Evolutionary conservation across 2,329 filamentous ascomycete genomes (phyloP).

Genomic region (Epichloe gansuensis): DNA sequence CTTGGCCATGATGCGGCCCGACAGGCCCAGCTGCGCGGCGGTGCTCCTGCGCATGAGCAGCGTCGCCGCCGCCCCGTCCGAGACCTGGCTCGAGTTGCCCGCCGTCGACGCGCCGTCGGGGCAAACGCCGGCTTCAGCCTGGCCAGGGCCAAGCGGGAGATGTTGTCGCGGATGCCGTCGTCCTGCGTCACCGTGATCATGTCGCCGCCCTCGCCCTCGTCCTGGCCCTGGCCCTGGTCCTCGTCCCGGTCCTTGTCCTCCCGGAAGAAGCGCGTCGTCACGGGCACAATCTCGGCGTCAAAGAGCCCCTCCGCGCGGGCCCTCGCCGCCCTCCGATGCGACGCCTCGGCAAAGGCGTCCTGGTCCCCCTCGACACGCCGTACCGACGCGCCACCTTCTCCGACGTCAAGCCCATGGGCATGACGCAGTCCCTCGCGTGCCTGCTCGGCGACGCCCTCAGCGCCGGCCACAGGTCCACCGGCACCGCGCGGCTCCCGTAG

Average conservation of each 20-base stretch:
- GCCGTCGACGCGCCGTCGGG: constrained; percentile 66
- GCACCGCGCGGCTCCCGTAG: constrained; percentile 77
- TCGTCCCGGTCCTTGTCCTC: constrained; percentile 40
- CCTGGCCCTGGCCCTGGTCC: constrained; percentile 33
- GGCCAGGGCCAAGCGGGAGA: constrained; percentile 57
- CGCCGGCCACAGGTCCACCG: constrained; percentile 65
- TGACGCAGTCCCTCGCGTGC: constrained; percentile 75
- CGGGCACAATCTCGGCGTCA: constrained; percentile 67
- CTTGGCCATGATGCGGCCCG: constrained; percentile 60
- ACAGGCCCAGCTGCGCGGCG: constrained; percentile 60
- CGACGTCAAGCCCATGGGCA: constrained; percentile 84
- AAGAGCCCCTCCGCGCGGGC: constrained; percentile 62
- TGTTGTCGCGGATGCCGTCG: constrained; percentile 66
- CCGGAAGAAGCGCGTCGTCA: constrained; percentile 49
- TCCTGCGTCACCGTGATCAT: constrained; percentile 60
- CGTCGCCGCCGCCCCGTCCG: constrained; percentile 74
- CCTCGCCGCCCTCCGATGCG: constrained; percentile 58
- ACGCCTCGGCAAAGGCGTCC: constrained; percentile 67
- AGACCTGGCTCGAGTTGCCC: constrained; percentile 77
- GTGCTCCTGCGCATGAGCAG: constrained; percentile 78
- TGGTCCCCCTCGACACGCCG: constrained; percentile 62
- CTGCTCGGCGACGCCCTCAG: constrained; percentile 51
- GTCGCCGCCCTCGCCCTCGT: constrained; percentile 35
- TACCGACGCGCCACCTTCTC: constrained; percentile 81
- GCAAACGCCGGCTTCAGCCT: constrained; percentile 81